Evolutionary conservation across 805 yeast species (phyloP).

Genomic region (Kuraishia hungarica): DNA sequence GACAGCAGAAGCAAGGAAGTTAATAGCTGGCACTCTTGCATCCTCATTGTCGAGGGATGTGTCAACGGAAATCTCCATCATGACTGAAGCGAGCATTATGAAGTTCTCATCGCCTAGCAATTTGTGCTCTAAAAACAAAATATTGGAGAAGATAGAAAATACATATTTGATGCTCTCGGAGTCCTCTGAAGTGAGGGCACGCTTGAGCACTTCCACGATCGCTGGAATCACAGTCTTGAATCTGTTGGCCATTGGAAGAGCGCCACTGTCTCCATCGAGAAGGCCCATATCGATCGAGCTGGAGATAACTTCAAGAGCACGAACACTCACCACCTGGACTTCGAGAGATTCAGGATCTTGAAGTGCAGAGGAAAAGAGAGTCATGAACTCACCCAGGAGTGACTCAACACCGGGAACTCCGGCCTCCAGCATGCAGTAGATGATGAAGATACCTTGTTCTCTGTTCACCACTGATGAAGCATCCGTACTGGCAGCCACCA

Average conservation of each 20-base stretch:
- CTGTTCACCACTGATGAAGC: slow-evolving; percentile 21
- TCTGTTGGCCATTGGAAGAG: slow-evolving; percentile 32
- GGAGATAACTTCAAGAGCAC: slow-evolving; percentile 69
- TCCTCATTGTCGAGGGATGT: slow-evolving; percentile 60
- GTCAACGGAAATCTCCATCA: slow-evolving; percentile 69
- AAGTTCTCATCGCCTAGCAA: slow-evolving; percentile 65
- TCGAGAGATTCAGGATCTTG: slow-evolving; percentile 53
- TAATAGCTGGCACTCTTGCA: slow-evolving; percentile 73
- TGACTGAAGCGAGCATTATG: slow-evolving; percentile 57
- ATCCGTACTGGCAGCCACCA: slow-evolving; percentile 60
- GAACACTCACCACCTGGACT: slow-evolving; percentile 75
- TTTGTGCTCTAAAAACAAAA: slow-evolving; percentile 68
- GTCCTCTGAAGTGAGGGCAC: slow-evolving; percentile 64
- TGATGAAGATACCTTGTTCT: slow-evolving; percentile 76
- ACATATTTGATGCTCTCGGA: slow-evolving; percentile 61
- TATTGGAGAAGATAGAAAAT: slow-evolving; percentile 78
- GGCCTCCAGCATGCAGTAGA: slow-evolving; percentile 71
- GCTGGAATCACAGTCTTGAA: slow-evolving; percentile 67
- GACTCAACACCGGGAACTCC: slow-evolving; percentile 47
- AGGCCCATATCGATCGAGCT: slow-evolving; percentile 42
- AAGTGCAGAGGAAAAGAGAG: slow-evolving; percentile 62
- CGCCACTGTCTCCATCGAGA: slow-evolving; percentile 37
- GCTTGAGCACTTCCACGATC: slow-evolving; percentile 75
- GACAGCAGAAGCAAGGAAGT: slow-evolving; percentile 72
- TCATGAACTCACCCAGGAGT: slow-evolving; percentile 59